phyloP scores from a whole-genome alignment of 345 rosid species.

The Psidium guajava region DNA sequence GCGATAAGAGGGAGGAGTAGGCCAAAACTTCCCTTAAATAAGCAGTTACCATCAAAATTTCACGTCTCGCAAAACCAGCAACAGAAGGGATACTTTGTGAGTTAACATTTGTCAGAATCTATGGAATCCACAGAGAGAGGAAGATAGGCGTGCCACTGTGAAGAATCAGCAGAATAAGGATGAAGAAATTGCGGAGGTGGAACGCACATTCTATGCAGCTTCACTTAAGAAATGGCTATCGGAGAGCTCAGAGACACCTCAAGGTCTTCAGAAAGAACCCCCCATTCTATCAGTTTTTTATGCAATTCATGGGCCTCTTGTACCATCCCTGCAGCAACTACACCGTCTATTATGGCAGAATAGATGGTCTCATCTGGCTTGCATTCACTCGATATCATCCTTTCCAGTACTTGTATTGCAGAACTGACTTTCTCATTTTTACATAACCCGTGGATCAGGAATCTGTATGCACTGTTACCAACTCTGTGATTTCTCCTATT shows the following conservation, averaged over 20 bases:
- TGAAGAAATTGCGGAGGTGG: neutral
- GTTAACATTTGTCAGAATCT: neutral
- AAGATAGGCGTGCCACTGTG: neutral
- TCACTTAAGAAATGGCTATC: conserved; percentile 31
- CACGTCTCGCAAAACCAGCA: neutral
- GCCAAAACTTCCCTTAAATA: neutral
- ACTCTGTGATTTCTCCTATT: conserved; percentile 32
- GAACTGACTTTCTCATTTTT: conserved; percentile 38
- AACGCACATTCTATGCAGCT: neutral
- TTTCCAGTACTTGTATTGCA: conserved; percentile 60
- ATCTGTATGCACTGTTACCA: conserved; percentile 32
- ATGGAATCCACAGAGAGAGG: neutral
- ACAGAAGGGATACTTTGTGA: neutral
- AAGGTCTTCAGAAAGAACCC: conserved; percentile 8
- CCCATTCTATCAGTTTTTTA: conserved; percentile 33
- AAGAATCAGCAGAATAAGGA: neutral
- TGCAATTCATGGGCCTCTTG: conserved; percentile 48
- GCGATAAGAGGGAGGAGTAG: neutral
- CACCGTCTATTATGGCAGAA: conserved; percentile 28
- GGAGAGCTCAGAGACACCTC: neutral
- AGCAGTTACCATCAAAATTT: neutral
- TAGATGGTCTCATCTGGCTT: conserved; percentile 40
- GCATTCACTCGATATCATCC: conserved; percentile 42
- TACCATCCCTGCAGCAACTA: conserved; percentile 54
- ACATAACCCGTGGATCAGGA: conserved; percentile 50